phyloP scores from a whole-genome alignment of 129 eudicot species.

The Pseudognaphalium luteoalbum region DNA sequence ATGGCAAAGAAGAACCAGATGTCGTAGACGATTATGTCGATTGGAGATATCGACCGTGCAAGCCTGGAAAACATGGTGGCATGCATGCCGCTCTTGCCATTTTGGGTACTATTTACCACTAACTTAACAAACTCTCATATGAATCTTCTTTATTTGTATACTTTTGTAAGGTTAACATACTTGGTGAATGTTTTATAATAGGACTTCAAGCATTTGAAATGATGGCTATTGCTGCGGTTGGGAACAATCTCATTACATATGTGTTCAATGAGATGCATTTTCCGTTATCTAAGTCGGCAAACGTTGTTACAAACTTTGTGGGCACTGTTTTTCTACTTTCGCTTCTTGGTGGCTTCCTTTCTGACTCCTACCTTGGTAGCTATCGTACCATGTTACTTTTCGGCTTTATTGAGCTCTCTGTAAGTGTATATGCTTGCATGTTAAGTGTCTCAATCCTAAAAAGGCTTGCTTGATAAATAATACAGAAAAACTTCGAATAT shows the following conservation, averaged over 20 bases:
- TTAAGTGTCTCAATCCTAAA: neutral
- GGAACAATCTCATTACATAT: slow-evolving; percentile 78
- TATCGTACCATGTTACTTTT: slow-evolving; percentile 71
- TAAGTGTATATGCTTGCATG: slow-evolving; percentile 26
- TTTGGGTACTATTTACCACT: slow-evolving; percentile 39
- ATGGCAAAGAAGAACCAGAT: slow-evolving; percentile 13
- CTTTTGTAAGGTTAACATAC: neutral
- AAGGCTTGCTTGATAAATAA: neutral
- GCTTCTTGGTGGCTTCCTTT: slow-evolving; percentile 77
- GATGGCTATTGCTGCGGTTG: slow-evolving; percentile 90
- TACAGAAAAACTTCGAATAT: neutral
- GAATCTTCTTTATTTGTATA: neutral
- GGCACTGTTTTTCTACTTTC: slow-evolving; percentile 84
- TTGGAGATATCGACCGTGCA: slow-evolving; percentile 75
- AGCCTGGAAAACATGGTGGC: slow-evolving; percentile 73
- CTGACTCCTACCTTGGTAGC: slow-evolving; percentile 84
- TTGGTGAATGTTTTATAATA: slow-evolving; percentile 28
- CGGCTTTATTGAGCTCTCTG: slow-evolving; percentile 72
- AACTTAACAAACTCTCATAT: neutral
- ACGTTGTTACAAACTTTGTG: slow-evolving; percentile 71
- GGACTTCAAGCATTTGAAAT: slow-evolving; percentile 84
- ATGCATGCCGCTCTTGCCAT: slow-evolving; percentile 72
- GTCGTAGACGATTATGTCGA: slow-evolving; percentile 45
- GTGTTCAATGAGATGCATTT: slow-evolving; percentile 87
- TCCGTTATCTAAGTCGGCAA: slow-evolving; percentile 72